Base-by-base conservation (phyloP, 164 flowering plant genomes). In the Houttuynia cordata region DNA sequence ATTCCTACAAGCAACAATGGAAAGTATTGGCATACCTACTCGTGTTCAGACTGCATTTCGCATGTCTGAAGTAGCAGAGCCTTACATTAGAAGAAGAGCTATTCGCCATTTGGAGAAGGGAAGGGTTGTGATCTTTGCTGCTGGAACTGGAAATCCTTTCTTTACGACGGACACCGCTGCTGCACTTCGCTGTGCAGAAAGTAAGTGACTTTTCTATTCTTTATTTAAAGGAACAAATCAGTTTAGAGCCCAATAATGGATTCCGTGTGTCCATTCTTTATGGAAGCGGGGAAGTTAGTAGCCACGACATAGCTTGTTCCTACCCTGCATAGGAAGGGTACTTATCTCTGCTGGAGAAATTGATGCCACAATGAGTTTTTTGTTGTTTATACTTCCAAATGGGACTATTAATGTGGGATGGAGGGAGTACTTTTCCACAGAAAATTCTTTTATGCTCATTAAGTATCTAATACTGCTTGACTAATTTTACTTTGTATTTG, bases 71-170 rank as follows among this genome's bases (percentile, higher is more conserved):
- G 96, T 93, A 56, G 99, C 99, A 61, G 97, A 93, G 66, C 97
- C 99, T 49, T 93, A 90, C 66, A 90, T 93, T 65, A 80, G 96
- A 21, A 75, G 99, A 74, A 78, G 97, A 65, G 99, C 99, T 22
- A 74, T 90, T 20, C 78, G 99, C n/a, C 99, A 93, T 82, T 72
- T 93, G 74, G 99, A 93, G 79, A 93, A 93, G 74, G 99, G 99
- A 60, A 75, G 99, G 62, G 99, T 90, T 41, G 97, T 93, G 20
- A 93, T 93, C 58, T 93, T 93, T 78, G 99, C 99, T 14, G 99
- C 99, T 51, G 99, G 99, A 74, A 93, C 91, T 57, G 99, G 99
- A 25, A 93, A 93, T 74, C 99, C 99, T n/a, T 93, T 93, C 78
- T 93, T 93, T 80, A 88, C 99, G 20, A 93, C 99, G 18, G 99